These are phyloP conservation scores for Plasmopara halstedii DNA, from an alignment of 352 stramenopile species.

Conservation along the genomic window DNA sequence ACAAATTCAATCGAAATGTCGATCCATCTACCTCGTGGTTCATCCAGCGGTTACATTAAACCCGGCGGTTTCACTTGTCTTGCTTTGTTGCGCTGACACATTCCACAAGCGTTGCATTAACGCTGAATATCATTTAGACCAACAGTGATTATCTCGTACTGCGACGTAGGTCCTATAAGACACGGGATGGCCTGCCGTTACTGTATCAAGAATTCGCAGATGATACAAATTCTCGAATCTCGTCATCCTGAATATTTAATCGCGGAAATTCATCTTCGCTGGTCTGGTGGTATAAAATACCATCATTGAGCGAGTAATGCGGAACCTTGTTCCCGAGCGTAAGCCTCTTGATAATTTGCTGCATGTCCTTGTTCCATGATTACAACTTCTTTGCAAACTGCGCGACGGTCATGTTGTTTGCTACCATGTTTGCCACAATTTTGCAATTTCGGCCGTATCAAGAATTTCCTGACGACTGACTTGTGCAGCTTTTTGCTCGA, in stretches of 20 bases:
- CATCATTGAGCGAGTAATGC: neutral
- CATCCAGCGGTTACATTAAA: slow-evolving; percentile 4
- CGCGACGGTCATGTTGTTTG: neutral
- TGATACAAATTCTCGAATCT: too few species aligned
- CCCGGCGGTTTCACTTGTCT: neutral
- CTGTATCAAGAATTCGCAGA: too few species aligned
- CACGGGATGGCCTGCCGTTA: too few species aligned
- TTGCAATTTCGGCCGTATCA: slow-evolving; percentile 1
- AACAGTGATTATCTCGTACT: too few species aligned
- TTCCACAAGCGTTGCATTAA: too few species aligned
- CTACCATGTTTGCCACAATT: neutral
- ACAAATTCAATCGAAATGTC: slow-evolving; percentile 12
- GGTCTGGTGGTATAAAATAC: slow-evolving; percentile 6
- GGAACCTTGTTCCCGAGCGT: slow-evolving; percentile 1
- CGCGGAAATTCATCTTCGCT: slow-evolving; percentile 1
- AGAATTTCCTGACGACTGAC: too few species aligned
- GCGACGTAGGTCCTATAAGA: too few species aligned
- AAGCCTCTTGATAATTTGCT: neutral
- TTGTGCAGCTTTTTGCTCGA: slow-evolving; percentile 3
- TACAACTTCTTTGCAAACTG: slow-evolving; percentile 3
- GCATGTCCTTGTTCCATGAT: neutral
- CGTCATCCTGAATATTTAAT: neutral
- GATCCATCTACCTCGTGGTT: neutral
- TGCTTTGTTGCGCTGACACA: too few species aligned
- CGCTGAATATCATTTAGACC: too few species aligned